Evolutionary conservation across 495 filamentous ascomycete genomes (phyloP).

Genomic region (Evernia prunastri): DNA sequence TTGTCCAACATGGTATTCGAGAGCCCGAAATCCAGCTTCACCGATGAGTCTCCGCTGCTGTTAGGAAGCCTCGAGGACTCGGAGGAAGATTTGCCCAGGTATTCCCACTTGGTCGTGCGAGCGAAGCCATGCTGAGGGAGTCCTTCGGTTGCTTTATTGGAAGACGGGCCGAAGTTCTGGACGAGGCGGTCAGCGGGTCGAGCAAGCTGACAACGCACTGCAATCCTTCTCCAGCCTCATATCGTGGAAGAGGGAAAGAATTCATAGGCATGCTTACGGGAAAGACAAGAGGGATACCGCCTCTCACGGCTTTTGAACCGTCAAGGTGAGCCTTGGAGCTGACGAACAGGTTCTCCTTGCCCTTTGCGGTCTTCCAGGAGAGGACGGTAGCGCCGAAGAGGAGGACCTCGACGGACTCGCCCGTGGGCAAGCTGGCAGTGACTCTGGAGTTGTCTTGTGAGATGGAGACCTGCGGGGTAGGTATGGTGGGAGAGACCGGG

Average conservation of each 20-base stretch:
- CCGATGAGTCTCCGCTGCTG: conserved; percentile 51
- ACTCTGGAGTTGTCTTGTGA: conserved; percentile 57
- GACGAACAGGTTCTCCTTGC: conserved; percentile 82
- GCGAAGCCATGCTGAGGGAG: conserved; percentile 97
- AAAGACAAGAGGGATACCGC: conserved; percentile 87
- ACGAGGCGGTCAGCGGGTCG: conserved; percentile 9
- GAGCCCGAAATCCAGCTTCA: conserved; percentile 95
- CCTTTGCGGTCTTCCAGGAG: conserved; percentile 77
- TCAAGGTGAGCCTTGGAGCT: conserved; percentile 67
- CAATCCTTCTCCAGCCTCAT: not conserved
- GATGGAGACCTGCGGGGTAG: conserved; percentile 63
- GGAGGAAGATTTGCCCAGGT: conserved; percentile 58
- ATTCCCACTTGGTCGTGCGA: conserved; percentile 66
- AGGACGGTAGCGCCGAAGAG: conserved; percentile 89
- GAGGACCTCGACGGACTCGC: conserved; percentile 78
- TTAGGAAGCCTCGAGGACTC: conserved; percentile 56
- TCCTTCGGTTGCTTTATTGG: conserved; percentile 59
- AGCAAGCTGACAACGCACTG: not conserved
- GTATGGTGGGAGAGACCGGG: conserved; percentile 55
- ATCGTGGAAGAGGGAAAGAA: conserved; percentile 9
- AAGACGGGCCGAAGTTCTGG: conserved; percentile 83
- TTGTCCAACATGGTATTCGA: conserved; percentile 61
- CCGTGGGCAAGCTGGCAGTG: conserved; percentile 68
- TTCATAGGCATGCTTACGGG: conserved; percentile 53
- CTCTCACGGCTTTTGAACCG: conserved; percentile 55